A percentile compares a stretch with the other conserved stretches of the same genome.
phyloP scores from a whole-genome alignment of 2,329 filamentous ascomycete species.

The Colletotrichum lupini region DNA sequence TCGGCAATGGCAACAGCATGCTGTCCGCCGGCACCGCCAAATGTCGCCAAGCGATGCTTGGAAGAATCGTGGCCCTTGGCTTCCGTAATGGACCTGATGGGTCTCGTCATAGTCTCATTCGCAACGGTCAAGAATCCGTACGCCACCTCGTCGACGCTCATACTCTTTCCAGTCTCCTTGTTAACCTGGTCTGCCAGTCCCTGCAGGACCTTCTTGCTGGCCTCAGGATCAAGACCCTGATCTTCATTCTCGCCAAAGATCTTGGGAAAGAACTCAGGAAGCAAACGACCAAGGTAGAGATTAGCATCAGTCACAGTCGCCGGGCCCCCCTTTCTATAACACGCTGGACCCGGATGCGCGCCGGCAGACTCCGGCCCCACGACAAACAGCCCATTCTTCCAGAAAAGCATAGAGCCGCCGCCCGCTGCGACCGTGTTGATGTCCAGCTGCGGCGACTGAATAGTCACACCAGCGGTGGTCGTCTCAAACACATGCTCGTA shows the following conservation, averaged over 20 bases:
- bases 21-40: slow-evolving; percentile 91
- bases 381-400: slow-evolving; percentile 88
- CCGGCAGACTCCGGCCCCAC: slow-evolving; percentile 91
- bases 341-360: slow-evolving; percentile 89
- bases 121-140: slow-evolving; percentile 91
- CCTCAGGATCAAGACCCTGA: slow-evolving; percentile 79
- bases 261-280: slow-evolving; percentile 93
- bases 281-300: slow-evolving; percentile 81
- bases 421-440: slow-evolving; percentile 96
- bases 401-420: slow-evolving; percentile 86
- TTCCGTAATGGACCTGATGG: slow-evolving; percentile 90
- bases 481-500: slow-evolving; percentile 97
- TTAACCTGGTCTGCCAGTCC: slow-evolving; percentile 84
- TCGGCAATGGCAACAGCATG: slow-evolving; percentile 93
- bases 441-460: slow-evolving; percentile 90
- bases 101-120: slow-evolving; percentile 91
- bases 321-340: slow-evolving; percentile 90
- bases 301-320: slow-evolving; percentile 96
- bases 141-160: slow-evolving; percentile 86
- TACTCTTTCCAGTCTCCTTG: slow-evolving; percentile 74
- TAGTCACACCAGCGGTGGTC: slow-evolving; percentile 92
- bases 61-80: slow-evolving; percentile 93
- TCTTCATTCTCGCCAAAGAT: slow-evolving; percentile 94
- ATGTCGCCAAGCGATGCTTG: slow-evolving; percentile 89
- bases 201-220: slow-evolving; percentile 79